Base-by-base conservation (phyloP, 2,329 filamentous ascomycete species). In the Pseudogymnoascus sp. region DNA sequence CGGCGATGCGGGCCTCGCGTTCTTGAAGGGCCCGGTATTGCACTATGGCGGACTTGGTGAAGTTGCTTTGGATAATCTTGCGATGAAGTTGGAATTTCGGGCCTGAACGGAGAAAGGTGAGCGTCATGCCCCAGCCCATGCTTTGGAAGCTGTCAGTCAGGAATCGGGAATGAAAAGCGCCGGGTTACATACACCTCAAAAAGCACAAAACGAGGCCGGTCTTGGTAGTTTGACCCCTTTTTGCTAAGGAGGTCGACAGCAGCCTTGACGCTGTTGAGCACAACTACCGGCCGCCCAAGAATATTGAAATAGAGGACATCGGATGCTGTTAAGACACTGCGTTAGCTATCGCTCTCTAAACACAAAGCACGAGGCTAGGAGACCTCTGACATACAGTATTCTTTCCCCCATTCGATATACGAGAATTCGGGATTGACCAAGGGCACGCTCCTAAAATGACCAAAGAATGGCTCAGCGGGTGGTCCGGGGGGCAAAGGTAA, bases 71-170 rank as follows among this genome's bases (percentile, higher is more conserved):
- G 16, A 81, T 70, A 25, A 79, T 69, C 59, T 73, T 75, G 36
- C 79, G 76, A 65, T 81, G 79, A 63, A 77, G 67, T n/a, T 74
- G 73, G 66, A 79, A 80, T 31, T 68, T 68, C n/a, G 75, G 70
- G 0, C 77, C 77, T 73, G 75, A 78, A 63, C 70, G 73, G 1
- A 80, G 69, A 64, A 80, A 81, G 8, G 78, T 79, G 28, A 81
- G 70, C 0, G 79, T 80, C 42, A 75, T 75, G 18, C 73, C 71
- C 79, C 79, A 82, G 21, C 78, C 78, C 65, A 69, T 68, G 14
- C 65, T 66, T 34, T 36, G 14, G 12, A 18, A 28, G 16, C 42
- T 46, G 42, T 46, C 18, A 46, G 42, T 46, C 42, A 46, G 12
- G 5, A 23, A 23, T 46, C 5, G 42, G 42, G 11, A 1, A 6